These are phyloP conservation scores for Glebionis coronaria DNA, from an alignment of 129 eudicot genomes.

Conservation along the genomic window DNA sequence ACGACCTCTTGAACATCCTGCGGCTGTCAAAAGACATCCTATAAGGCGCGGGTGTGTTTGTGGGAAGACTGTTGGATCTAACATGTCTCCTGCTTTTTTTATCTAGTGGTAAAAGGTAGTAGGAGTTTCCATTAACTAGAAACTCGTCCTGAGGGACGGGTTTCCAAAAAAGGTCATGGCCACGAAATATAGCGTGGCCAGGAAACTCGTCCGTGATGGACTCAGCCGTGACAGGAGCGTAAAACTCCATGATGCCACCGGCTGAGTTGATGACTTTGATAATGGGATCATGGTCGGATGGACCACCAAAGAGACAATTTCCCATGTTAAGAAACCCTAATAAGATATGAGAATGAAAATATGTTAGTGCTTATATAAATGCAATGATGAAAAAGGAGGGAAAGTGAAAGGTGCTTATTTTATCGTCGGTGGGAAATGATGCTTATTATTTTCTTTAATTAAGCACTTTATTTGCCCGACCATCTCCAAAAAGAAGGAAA, in stretches of 20 bases:
- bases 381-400: conserved; percentile 42
- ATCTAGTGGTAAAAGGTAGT: conserved; percentile 59
- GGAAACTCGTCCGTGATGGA: conserved; percentile 74
- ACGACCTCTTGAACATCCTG: conserved; percentile 36
- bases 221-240: conserved; percentile 45
- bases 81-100: conserved; percentile 39
- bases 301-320: conserved; percentile 67
- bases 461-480: conserved; percentile 29
- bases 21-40: conserved; percentile 79
- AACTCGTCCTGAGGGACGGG: conserved; percentile 57
- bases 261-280: conserved; percentile 50
- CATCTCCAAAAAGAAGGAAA: conserved; percentile 33
- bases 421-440: conserved; percentile 37
- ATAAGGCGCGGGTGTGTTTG: conserved; percentile 36
- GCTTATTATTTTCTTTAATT: conserved; percentile 34
- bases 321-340: conserved; percentile 44
- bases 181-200: conserved; percentile 56
- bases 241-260: conserved; percentile 73
- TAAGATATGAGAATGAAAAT: neutral
- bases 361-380: too few relatives aligned
- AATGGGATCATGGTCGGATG: conserved; percentile 27
- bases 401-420: conserved; percentile 39
- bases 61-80: conserved; percentile 61
- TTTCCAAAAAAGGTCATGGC: conserved; percentile 61
- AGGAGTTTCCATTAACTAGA: conserved; percentile 50